Conservation (phyloP, 768 basidiomycete species). For the Suillus fuscotomentosus region DNA sequence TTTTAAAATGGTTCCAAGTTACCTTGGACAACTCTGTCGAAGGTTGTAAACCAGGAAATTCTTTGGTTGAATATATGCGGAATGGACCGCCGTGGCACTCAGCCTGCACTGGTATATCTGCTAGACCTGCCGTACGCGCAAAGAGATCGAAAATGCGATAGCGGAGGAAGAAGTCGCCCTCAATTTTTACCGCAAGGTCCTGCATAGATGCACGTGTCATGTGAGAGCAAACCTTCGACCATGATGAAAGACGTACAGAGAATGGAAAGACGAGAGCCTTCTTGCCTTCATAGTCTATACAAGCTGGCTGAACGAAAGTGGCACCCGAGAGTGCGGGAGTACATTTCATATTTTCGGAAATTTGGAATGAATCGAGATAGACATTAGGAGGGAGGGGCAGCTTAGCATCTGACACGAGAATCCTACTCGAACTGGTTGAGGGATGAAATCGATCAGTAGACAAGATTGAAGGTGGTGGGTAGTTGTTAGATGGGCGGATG, state of each 20-base stretch:
- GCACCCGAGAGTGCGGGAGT: conserved; percentile 60
- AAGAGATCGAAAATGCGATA: conserved; percentile 69
- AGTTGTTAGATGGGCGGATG: neutral
- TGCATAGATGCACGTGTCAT: conserved; percentile 21
- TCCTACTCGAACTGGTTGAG: conserved; percentile 14
- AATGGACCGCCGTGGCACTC: conserved; percentile 67
- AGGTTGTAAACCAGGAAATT: conserved; percentile 68
- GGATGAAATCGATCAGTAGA: conserved; percentile 22
- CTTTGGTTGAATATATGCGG: conserved; percentile 69
- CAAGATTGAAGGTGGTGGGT: neutral
- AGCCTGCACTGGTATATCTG: conserved; percentile 48
- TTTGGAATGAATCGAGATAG: conserved; percentile 36
- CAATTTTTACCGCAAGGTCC: conserved; percentile 68
- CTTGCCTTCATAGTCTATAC: conserved; percentile 52
- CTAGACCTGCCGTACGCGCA: conserved; percentile 30
- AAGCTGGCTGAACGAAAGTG: conserved; percentile 55
- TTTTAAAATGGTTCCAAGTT: neutral
- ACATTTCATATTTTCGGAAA: conserved; percentile 43
- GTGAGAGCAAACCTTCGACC: conserved; percentile 2
- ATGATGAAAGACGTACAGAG: conserved; percentile 39
- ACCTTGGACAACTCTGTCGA: conserved; percentile 74
- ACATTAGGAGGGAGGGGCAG: conserved; percentile 37
- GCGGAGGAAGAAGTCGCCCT: conserved; percentile 68
- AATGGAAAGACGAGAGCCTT: conserved; percentile 63
- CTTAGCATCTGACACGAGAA: conserved; percentile 8